These are phyloP conservation scores for Phytophthora citricola DNA, from an alignment of 352 stramenopile genomes.

Conservation along the genomic window DNA sequence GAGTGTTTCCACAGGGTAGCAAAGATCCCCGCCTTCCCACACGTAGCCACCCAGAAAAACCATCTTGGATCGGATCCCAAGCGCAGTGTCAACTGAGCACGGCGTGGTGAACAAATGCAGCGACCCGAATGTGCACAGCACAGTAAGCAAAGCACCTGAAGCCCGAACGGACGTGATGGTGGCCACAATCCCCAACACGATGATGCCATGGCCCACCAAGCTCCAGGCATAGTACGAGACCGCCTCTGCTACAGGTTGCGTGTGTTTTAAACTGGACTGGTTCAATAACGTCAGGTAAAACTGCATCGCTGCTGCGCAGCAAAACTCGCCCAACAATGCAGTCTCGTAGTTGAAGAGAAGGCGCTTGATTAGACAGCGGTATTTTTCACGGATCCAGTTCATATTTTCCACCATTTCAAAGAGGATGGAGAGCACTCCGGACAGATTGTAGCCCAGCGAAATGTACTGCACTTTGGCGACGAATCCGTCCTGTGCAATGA, in stretches of 20 bases:
- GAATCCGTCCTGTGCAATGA: conserved; percentile 25
- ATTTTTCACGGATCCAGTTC: conserved; percentile 4
- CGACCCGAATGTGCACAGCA: conserved; percentile 12
- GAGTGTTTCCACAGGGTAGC: conserved; percentile 3
- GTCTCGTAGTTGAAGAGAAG: conserved; percentile 35
- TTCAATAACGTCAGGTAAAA: conserved; percentile 29
- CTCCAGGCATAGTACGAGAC: conserved; percentile 30
- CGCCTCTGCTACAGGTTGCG: conserved; percentile 8
- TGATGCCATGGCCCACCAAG: conserved; percentile 16
- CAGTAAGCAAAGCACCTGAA: conserved; percentile 5
- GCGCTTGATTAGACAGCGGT: conserved; percentile 6
- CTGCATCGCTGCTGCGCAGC: conserved; percentile 16
- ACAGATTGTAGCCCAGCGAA: conserved; percentile 23
- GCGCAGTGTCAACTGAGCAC: conserved; percentile 16
- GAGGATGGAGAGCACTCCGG: conserved; percentile 23
- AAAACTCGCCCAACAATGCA: conserved; percentile 21
- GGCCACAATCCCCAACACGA: conserved; percentile 22
- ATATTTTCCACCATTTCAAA: conserved; percentile 31
- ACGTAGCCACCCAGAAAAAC: conserved; percentile 10
- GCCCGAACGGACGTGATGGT: conserved; percentile 19
- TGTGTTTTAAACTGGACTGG: conserved; percentile 16
- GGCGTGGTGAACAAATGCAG: conserved; percentile 5
- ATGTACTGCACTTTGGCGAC: conserved; percentile 29
- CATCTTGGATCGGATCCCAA: conserved; percentile 13
- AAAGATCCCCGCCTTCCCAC: conserved; percentile 2